Evolutionary conservation across 2,329 filamentous ascomycete genomes (phyloP).

Genomic region (Xylaria sp.): DNA sequence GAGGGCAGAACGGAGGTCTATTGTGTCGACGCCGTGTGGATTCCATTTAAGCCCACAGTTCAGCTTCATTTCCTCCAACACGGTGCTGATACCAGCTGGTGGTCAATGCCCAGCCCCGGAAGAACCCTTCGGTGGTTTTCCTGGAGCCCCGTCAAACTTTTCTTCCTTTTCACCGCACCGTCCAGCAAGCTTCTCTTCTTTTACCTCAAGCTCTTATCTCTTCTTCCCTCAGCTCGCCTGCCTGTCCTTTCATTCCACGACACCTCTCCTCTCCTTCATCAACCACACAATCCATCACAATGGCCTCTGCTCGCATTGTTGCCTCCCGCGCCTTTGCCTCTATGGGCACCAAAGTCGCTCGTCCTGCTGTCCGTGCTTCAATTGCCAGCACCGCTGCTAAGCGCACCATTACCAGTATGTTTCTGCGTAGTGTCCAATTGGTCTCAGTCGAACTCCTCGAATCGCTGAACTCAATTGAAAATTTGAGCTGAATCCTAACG

Average conservation of each 20-base stretch:
- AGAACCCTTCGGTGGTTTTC: conserved; percentile 45
- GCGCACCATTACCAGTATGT: conserved; percentile 81
- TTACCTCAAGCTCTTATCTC: conserved; percentile 42
- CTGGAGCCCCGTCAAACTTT: conserved; percentile 49
- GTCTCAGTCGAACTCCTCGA: conserved; percentile 1
- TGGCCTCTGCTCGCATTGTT: conserved; percentile 82
- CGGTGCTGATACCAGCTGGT: conserved; percentile 33
- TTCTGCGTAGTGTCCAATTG: conserved; percentile 38
- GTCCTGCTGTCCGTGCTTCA: conserved; percentile 76
- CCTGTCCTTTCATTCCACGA: conserved; percentile 51
- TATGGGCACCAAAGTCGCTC: conserved; percentile 81
- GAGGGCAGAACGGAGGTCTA: conserved; percentile 6
- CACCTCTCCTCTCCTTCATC: conserved; percentile 56
- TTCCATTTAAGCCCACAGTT: conserved; percentile 36
- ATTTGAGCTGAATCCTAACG: conserved; percentile 26
- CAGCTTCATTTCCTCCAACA: conserved; percentile 24
- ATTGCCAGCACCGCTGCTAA: conserved; percentile 72
- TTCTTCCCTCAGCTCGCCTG: conserved; percentile 39
- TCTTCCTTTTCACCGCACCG: conserved; percentile 48
- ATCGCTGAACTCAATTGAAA: conserved; percentile 10
- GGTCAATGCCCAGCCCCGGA: conserved; percentile 40
- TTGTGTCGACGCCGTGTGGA: conserved; percentile 36
- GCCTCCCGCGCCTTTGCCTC: conserved; percentile 81
- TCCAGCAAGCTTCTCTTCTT: conserved; percentile 48
- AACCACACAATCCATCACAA: conserved; percentile 67